Conservation (phyloP, 164 flowering plant species). For the Saururus chinensis region DNA sequence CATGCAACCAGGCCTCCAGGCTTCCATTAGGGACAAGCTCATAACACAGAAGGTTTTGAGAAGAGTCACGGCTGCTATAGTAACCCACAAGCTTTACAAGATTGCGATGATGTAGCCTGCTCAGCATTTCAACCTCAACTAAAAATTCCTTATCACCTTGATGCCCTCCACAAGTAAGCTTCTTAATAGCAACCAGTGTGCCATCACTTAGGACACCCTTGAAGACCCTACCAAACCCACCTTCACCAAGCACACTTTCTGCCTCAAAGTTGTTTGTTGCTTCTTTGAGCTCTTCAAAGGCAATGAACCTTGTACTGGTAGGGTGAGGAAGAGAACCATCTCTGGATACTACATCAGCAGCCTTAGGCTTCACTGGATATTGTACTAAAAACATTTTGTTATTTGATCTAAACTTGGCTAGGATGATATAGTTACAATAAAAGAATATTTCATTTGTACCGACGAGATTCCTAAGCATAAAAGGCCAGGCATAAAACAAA, state of each 20-base stretch:
- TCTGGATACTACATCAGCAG: slow-evolving; percentile 31
- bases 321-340: slow-evolving; percentile 81
- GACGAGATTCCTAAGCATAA: neutral
- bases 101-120: slow-evolving; percentile 96
- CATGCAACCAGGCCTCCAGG: slow-evolving; percentile 97
- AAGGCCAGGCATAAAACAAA: no score
- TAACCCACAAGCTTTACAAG: slow-evolving; percentile 97
- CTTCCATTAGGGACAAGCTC: slow-evolving; percentile 98
- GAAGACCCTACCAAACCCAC: slow-evolving; percentile 93
- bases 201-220: slow-evolving; percentile 93
- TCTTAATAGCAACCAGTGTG: slow-evolving; percentile 92
- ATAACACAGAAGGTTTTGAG: slow-evolving; percentile 85
- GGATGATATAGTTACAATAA: neutral
- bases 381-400: neutral
- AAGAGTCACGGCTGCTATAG: slow-evolving; percentile 66
- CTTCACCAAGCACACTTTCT: slow-evolving; percentile 86
- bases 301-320: slow-evolving; percentile 70
- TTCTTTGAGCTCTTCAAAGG: slow-evolving; percentile 87
- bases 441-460: neutral
- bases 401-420: neutral
- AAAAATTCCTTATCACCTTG: slow-evolving; percentile 92
- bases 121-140: slow-evolving; percentile 98
- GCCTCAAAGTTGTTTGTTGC: slow-evolving; percentile 88
- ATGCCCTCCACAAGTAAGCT: slow-evolving; percentile 76
- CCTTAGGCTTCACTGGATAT: slow-evolving; percentile 44